Conservation (phyloP, 1,139 yeast genomes). For the Yamadazyma dendronema region DNA sequence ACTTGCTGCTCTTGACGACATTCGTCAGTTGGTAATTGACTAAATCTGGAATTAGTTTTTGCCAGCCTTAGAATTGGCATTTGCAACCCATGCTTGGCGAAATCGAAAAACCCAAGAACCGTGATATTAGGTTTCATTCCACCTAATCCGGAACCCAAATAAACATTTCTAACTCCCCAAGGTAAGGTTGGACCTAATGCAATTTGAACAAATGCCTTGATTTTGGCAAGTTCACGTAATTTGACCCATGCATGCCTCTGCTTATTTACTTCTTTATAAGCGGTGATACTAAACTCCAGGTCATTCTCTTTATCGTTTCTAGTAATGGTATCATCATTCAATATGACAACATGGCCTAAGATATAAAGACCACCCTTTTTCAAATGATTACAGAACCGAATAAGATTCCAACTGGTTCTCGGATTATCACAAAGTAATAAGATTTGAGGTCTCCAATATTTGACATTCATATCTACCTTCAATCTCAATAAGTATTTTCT, state of each 20-base stretch:
- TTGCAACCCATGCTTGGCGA: constrained; percentile 40
- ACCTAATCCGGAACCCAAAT: constrained; percentile 89
- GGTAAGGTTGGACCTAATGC: constrained; percentile 83
- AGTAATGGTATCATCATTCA: constrained; percentile 40
- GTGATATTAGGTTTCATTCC: constrained; percentile 97
- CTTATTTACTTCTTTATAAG: constrained; percentile 61
- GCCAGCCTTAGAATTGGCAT: constrained; percentile 24
- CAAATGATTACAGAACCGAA: constrained; percentile 89
- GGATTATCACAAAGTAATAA: constrained; percentile 87
- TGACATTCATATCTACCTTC: constrained; percentile 83
- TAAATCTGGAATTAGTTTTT: constrained; percentile 16
- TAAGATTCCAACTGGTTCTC: constrained; percentile 83
- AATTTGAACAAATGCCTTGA: constrained; percentile 92
- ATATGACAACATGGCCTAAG: constrained; percentile 84
- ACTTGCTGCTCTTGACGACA: constrained; percentile 73
- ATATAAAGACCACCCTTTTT: constrained; percentile 94
- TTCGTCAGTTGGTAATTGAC: constrained; percentile 72
- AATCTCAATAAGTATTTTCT: constrained; percentile 81
- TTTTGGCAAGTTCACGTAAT: constrained; percentile 69
- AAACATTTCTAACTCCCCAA: constrained; percentile 96
- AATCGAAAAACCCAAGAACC: constrained; percentile 82
- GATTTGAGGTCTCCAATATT: constrained; percentile 97
- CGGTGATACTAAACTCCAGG: constrained; percentile 28
- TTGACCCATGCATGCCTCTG: constrained; percentile 83
- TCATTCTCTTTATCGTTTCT: constrained; percentile 17